A percentile compares a stretch with the other conserved stretches of the same genome.
Evolutionary conservation across 306 rosid species (phyloP).

Genomic region (Begonia loranthoides): DNA sequence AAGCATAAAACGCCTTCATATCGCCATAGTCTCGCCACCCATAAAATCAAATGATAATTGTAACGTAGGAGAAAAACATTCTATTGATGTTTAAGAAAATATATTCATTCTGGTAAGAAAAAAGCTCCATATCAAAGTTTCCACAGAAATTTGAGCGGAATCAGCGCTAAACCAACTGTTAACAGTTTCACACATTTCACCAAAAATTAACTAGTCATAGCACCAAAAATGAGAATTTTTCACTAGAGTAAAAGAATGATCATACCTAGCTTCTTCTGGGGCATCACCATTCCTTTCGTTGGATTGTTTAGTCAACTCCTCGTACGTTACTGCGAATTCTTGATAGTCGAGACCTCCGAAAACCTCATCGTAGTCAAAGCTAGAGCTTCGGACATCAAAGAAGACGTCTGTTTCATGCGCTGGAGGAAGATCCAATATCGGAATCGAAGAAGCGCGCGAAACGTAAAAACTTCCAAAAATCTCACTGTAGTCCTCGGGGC

Average conservation of each 20-base stretch:
- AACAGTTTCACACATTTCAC: too few species aligned
- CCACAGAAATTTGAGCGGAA: too few species aligned
- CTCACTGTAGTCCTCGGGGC: conserved; percentile 86
- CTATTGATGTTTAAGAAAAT: too few species aligned
- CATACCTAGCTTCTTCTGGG: conserved; percentile 71
- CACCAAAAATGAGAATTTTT: too few species aligned
- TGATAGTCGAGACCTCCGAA: conserved; percentile 46
- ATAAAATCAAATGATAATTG: too few species aligned
- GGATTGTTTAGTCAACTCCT: conserved; percentile 43
- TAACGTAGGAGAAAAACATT: too few species aligned
- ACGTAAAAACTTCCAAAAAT: conserved; percentile 66
- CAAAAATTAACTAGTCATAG: too few species aligned
- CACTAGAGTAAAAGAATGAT: neutral
- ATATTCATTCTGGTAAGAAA: too few species aligned
- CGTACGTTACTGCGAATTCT: conserved; percentile 46
- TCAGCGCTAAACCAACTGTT: too few species aligned
- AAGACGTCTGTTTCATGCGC: conserved; percentile 46
- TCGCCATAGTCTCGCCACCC: too few species aligned
- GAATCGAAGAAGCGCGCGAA: conserved; percentile 73
- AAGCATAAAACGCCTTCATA: too few species aligned
- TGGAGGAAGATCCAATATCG: conserved; percentile 72
- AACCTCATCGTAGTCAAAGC: conserved; percentile 64
- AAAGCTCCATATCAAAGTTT: too few species aligned
- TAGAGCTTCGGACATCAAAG: conserved; percentile 48
- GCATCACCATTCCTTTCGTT: conserved; percentile 17